A percentile compares a stretch with the other conserved stretches of the same genome.
Conservation (phyloP, 805 yeast genomes). For the Teunomyces kruisii region DNA sequence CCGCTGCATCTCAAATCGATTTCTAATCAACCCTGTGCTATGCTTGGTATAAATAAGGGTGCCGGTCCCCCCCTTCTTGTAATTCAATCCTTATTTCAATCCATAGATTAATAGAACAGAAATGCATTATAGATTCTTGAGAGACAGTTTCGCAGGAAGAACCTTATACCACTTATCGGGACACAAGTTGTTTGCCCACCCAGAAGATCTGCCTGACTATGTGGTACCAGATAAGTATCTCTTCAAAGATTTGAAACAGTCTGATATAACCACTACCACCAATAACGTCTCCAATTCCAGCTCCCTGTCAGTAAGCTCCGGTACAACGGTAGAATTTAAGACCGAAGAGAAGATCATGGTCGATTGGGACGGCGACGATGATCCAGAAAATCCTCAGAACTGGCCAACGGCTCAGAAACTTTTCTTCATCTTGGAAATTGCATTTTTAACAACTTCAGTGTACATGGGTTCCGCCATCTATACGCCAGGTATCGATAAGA, state of each 20-base stretch:
- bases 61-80: no score
- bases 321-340: neutral
- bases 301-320: neutral
- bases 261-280: neutral
- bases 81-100: no score
- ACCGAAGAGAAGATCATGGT: conserved; percentile 14
- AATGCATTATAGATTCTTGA: conserved; percentile 16
- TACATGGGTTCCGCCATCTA: conserved; percentile 58
- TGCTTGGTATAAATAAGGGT: no score
- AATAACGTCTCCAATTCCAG: neutral
- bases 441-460: conserved; percentile 47
- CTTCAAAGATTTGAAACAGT: neutral
- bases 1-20: no score
- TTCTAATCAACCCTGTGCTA: no score
- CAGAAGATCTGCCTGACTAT: conserved; percentile 16
- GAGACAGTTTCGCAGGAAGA: conserved; percentile 33
- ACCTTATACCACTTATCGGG: conserved; percentile 24
- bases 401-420: conserved; percentile 49
- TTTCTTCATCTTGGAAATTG: conserved; percentile 37
- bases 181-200: conserved; percentile 20
- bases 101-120: neutral
- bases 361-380: conserved; percentile 44
- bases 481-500: conserved; percentile 48
- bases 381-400: conserved; percentile 56
- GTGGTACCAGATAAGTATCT: conserved; percentile 16